A percentile compares a stretch with the other conserved stretches of the same genome.
phyloP scores from a whole-genome alignment of 1,139 yeast genomes.

The Debaryomyces subglobosus region DNA sequence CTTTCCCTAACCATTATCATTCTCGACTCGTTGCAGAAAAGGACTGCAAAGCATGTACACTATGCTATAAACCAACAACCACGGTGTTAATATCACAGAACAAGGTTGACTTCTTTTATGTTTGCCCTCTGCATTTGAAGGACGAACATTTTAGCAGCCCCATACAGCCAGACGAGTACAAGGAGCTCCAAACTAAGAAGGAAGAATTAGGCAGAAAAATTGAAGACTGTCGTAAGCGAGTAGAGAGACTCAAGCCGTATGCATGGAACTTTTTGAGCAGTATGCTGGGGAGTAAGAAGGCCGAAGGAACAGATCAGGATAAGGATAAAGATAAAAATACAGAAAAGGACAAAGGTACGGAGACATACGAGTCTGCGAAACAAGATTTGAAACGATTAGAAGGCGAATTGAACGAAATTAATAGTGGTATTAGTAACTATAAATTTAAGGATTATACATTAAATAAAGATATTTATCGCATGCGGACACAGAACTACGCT shows the following conservation, averaged over 20 bases:
- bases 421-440: slow-evolving; percentile 26
- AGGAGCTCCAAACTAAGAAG: slow-evolving; percentile 42
- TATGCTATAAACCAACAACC: slow-evolving; percentile 69
- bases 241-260: slow-evolving; percentile 36
- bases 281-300: slow-evolving; percentile 15
- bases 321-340: slow-evolving; percentile 17
- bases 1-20: slow-evolving; percentile 55
- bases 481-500: slow-evolving; percentile 48
- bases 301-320: slow-evolving; percentile 18
- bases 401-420: slow-evolving; percentile 22
- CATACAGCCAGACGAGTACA: slow-evolving; percentile 48
- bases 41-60: slow-evolving; percentile 60
- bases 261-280: slow-evolving; percentile 32
- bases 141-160: slow-evolving; percentile 68
- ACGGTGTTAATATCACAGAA: slow-evolving; percentile 60
- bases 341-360: slow-evolving; percentile 7
- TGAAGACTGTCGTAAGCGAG: slow-evolving; percentile 28
- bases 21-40: slow-evolving; percentile 58
- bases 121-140: slow-evolving; percentile 63
- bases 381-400: slow-evolving; percentile 27
- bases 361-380: slow-evolving; percentile 16
- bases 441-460: slow-evolving; percentile 52
- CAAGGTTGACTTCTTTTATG: slow-evolving; percentile 66
- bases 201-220: slow-evolving; percentile 45
- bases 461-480: slow-evolving; percentile 54